Percentiles rank a stretch among this genome's conserved stretches.
These are phyloP conservation scores for Gaeumannomyces tritici DNA, from an alignment of 2,329 filamentous ascomycete genomes.

Conservation along the genomic window DNA sequence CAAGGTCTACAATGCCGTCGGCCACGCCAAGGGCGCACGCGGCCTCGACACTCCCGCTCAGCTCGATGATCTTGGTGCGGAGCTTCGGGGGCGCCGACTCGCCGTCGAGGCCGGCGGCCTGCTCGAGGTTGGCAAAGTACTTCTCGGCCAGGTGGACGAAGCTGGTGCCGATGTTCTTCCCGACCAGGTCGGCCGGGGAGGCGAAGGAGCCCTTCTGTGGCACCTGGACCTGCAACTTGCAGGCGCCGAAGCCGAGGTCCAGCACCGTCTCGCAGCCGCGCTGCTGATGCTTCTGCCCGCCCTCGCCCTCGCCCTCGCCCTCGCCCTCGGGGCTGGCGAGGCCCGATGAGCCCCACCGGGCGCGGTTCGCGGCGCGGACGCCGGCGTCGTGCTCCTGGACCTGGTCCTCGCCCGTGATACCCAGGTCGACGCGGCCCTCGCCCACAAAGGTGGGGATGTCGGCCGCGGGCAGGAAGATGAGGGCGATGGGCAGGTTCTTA, in stretches of 20 bases:
- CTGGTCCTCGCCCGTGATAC: conserved; percentile 90
- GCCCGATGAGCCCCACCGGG: conserved; percentile 25
- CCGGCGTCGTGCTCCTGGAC: conserved; percentile 79
- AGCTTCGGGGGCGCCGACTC: conserved; percentile 38
- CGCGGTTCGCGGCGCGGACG: conserved; percentile 37
- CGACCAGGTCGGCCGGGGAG: conserved; percentile 68
- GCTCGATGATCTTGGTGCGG: conserved; percentile 82
- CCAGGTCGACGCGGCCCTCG: conserved; percentile 80
- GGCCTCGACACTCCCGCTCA: conserved; percentile 94
- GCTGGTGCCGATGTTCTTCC: conserved; percentile 90
- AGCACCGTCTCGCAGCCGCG: conserved; percentile 74
- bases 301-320: conserved; percentile 32
- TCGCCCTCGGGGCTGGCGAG: conserved; percentile 26
- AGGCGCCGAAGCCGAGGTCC: conserved; percentile 82
- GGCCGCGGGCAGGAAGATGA: conserved; percentile 92
- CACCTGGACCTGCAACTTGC: conserved; percentile 94
- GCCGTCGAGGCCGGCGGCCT: conserved; percentile 13
- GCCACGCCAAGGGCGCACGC: conserved; percentile 92
- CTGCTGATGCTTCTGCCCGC: conserved; percentile 20
- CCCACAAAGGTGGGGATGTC: conserved; percentile 98
- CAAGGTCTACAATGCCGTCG: conserved; percentile 94
- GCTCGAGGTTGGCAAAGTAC: conserved; percentile 75
- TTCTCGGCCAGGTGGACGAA: conserved; percentile 76
- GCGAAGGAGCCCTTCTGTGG: conserved; percentile 70
- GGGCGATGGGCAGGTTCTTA: conserved; percentile 90